Conservation (phyloP, 2,329 filamentous ascomycete genomes). For the Claviceps pazoutovae region DNA sequence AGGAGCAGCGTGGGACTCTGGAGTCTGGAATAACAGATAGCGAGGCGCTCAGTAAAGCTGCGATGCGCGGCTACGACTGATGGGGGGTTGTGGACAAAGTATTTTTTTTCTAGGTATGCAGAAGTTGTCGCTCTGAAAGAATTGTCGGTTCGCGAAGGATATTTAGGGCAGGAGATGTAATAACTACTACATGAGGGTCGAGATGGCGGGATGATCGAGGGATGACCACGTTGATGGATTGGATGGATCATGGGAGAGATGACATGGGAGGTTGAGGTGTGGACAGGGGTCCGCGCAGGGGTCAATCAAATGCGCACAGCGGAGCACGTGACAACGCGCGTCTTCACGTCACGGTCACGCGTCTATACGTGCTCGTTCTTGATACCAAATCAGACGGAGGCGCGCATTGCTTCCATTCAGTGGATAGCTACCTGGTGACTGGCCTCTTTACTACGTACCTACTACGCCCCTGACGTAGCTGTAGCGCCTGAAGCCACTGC, state of each 20-base stretch:
- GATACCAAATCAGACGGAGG: no score
- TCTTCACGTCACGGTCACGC: neutral
- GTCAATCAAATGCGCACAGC: neutral
- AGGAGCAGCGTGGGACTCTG: neutral
- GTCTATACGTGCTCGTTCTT: neutral
- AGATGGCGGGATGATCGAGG: neutral
- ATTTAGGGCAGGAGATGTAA: neutral
- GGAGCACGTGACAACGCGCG: conserved; percentile 1
- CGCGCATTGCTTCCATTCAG: no score
- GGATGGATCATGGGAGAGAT: neutral
- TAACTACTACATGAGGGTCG: neutral
- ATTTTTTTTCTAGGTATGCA: neutral
- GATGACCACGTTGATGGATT: neutral
- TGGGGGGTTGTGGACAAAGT: neutral
- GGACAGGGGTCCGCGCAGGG: neutral
- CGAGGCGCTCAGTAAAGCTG: neutral
- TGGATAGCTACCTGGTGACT: no score
- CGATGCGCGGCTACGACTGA: neutral
- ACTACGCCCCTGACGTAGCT: no score
- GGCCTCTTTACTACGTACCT: no score
- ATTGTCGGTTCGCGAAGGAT: neutral
- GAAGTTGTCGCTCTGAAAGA: neutral
- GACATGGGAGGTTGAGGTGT: neutral
- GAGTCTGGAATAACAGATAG: neutral
- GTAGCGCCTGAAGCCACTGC: no score